A percentile compares a stretch with the other conserved stretches of the same genome.
These are phyloP conservation scores for Lachancea waltii DNA, from an alignment of 805 yeast genomes.

Conservation along the genomic window DNA sequence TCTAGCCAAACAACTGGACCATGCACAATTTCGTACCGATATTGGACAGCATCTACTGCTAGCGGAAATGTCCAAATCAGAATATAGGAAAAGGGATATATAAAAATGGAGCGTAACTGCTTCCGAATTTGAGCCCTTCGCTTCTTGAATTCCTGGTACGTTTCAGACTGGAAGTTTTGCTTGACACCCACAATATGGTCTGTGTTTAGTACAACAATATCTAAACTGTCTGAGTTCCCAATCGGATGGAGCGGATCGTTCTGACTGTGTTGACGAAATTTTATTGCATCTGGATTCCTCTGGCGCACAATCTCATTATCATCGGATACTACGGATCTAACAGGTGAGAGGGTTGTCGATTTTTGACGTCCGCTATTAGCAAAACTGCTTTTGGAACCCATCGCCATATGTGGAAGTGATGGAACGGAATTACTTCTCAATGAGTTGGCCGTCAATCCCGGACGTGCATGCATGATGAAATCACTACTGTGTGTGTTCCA, in stretches of 20 bases:
- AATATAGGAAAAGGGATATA: constrained; percentile 79
- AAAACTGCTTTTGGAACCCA: background rate
- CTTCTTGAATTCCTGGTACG: constrained; percentile 52
- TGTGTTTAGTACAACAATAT: background rate
- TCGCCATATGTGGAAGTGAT: background rate
- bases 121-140: constrained; percentile 63
- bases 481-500: no score
- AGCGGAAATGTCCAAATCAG: constrained; percentile 80
- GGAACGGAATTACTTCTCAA: background rate
- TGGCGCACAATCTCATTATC: no score
- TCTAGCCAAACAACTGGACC: constrained; percentile 59
- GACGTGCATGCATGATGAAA: no score
- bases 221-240: constrained; percentile 2
- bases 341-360: background rate
- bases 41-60: constrained; percentile 53
- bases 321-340: background rate
- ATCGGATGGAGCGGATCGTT: background rate
- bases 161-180: constrained; percentile 48
- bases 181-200: constrained; percentile 16
- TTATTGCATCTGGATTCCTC: no score
- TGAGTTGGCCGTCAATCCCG: no score
- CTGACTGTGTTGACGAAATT: no score
- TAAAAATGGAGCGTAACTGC: constrained; percentile 72
- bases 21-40: constrained; percentile 39
- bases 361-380: background rate